Evolutionary conservation across 495 filamentous ascomycete genomes (phyloP), one percentile per base, ranked within the genome.

Genomic region (Astrothelium macrocarpum): DNA sequence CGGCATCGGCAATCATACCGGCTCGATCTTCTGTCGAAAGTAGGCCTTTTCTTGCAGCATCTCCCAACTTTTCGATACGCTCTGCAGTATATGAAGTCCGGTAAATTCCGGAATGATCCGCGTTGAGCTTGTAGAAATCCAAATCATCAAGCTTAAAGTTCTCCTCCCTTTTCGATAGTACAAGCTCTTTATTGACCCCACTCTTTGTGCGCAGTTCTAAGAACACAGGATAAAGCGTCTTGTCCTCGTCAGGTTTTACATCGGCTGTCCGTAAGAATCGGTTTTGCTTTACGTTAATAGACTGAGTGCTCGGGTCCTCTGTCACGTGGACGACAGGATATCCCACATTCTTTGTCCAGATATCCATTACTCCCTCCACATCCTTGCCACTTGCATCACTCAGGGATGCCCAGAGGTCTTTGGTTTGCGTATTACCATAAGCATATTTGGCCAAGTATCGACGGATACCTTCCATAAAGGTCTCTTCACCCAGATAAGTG

Each of bases 1-100:
- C 92, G 12, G 94, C 90, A 73, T 98, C 94, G 32, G 92, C 92
- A 67, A 98, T 88, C 87, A 98, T 90, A 71, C 94, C 94, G 53
- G 92, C 91, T 59, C 93, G 85, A 72, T 97, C 93, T 74, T 96
- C 90, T 34, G 94, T 89, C n/a, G 83, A 89, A 43, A 98, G 79
- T n/a, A 93, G 79, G 1, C 90, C 90, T 18, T 88, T 76, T 73
- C 87, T 90, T n/a, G 90, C 90, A 58, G 90, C 90, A 71, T 90
- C 75, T n/a, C 87, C 88, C 32, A 91, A 82, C 74, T 89, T 88
- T 65, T 79, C 77, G 28, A 90, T 78, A 16, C 88, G 83, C 67
- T 84, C 83, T 2, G 86, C 82, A 7, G 81, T 78, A 74, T 91
- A 91, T 2, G 80, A 82, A 4, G 87, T 90, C 53, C 88, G 82